phyloP scores from a whole-genome alignment of 352 stramenopile species.

The Phytopythium cucurbitacearum region DNA sequence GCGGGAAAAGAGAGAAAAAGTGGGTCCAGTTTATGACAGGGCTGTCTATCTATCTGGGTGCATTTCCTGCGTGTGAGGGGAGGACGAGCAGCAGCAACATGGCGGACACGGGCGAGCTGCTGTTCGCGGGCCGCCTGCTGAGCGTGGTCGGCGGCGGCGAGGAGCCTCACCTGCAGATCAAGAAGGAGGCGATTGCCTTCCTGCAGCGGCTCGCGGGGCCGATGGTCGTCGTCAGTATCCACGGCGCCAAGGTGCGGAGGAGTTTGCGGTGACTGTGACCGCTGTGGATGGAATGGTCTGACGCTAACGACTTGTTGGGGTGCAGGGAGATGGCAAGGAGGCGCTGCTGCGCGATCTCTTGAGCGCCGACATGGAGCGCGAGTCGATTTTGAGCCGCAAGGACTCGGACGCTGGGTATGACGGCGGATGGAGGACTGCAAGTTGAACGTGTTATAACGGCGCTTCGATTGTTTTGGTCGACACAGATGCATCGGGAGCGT shows the following conservation, averaged over 20 bases:
- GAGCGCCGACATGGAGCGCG: background rate
- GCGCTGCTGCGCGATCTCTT: slow-evolving; percentile 1
- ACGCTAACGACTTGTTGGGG: background rate
- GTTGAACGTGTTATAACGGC: background rate
- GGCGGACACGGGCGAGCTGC: slow-evolving; percentile 22
- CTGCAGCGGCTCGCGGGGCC: slow-evolving; percentile 64
- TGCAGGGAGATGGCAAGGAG: slow-evolving; percentile 1
- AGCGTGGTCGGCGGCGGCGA: slow-evolving; percentile 32
- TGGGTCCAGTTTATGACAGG: too few species aligned
- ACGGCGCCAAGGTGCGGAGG: slow-evolving; percentile 34
- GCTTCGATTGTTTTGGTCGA: too few species aligned
- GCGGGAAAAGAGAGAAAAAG: too few species aligned
- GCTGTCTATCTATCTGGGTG: background rate
- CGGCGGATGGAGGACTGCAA: background rate
- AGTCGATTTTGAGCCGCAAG: background rate
- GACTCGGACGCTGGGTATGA: slow-evolving; percentile 1
- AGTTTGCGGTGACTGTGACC: background rate
- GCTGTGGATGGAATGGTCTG: too few species aligned
- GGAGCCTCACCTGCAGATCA: slow-evolving; percentile 49
- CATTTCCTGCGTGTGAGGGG: background rate
- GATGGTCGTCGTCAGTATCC: slow-evolving; percentile 65
- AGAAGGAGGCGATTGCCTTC: slow-evolving; percentile 69
- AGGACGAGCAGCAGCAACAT: background rate
- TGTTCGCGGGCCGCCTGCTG: slow-evolving; percentile 67
- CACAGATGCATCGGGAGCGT: slow-evolving; percentile 16